These are phyloP conservation scores for Scutellaria galericulata DNA, from an alignment of 257 asterid genomes.

Conservation along the genomic window DNA sequence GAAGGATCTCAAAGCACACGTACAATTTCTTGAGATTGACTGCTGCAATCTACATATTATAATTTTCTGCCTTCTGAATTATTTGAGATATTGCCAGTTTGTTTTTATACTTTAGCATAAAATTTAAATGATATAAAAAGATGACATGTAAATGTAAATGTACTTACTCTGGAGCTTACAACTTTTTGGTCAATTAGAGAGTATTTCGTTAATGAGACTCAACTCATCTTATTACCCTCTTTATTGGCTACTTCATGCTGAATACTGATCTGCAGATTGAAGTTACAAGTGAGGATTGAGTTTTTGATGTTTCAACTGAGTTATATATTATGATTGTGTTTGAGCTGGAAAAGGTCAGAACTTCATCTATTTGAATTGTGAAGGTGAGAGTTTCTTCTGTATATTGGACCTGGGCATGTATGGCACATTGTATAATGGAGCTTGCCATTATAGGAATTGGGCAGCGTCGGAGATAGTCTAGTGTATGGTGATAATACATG, in stretches of 20 bases:
- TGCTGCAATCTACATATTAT: neutral
- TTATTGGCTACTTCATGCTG: neutral
- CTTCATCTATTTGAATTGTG: neutral
- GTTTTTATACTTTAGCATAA: neutral
- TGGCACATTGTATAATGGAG: neutral
- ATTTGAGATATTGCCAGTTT: constrained; percentile 11
- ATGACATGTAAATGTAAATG: constrained; percentile 16
- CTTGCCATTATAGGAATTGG: constrained; percentile 1
- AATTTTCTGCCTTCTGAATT: neutral
- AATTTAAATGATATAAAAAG: neutral
- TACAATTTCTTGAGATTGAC: constrained; percentile 14
- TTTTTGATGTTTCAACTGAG: neutral
- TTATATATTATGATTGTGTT: neutral
- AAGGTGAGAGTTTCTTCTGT: neutral
- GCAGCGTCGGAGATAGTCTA: neutral
- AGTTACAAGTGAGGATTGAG: neutral
- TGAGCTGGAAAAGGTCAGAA: neutral
- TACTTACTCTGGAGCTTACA: neutral
- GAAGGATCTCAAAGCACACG: constrained; percentile 29
- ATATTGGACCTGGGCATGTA: neutral
- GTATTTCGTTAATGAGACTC: neutral
- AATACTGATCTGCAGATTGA: constrained; percentile 8
- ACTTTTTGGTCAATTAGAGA: neutral
- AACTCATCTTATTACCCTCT: neutral
- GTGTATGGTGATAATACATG: neutral